A percentile compares a stretch with the other conserved stretches of the same genome.
phyloP scores from a whole-genome alignment of 441 rosid genomes.

The Isatis lusitanica region DNA sequence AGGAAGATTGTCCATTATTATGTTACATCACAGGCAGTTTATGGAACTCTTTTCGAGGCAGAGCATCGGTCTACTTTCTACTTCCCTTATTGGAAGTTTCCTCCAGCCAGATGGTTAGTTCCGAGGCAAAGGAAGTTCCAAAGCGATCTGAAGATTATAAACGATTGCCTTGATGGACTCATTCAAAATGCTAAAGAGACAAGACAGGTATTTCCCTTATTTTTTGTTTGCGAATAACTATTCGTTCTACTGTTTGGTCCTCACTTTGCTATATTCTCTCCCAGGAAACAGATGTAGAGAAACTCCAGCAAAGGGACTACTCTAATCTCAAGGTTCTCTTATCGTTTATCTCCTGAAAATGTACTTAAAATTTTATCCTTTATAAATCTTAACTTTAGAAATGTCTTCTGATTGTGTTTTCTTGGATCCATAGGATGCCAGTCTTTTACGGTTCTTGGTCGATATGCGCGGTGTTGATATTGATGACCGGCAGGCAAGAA shows the following conservation, averaged over 20 bases:
- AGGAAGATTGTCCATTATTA: neutral
- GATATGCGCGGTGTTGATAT: constrained; percentile 95
- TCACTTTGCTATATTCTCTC: constrained; percentile 2
- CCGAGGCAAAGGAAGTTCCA: constrained; percentile 90
- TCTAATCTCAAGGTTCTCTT: constrained; percentile 63
- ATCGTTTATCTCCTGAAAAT: neutral
- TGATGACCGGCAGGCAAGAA: constrained; percentile 75
- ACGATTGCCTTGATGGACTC: constrained; percentile 92
- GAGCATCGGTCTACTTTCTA: constrained; percentile 98
- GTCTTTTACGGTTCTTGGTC: constrained; percentile 86
- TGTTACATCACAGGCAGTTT: constrained; percentile 67
- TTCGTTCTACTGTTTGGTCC: neutral
- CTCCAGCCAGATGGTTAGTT: constrained; percentile 86
- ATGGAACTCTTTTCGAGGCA: constrained; percentile 97
- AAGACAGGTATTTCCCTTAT: constrained; percentile 54
- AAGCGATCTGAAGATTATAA: constrained; percentile 78
- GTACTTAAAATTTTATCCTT: neutral
- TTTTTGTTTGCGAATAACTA: neutral
- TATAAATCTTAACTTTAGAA: neutral
- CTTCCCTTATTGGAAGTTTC: constrained; percentile 93
- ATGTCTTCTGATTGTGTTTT: constrained; percentile 25
- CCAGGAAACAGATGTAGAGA: constrained; percentile 93
- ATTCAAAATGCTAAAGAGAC: constrained; percentile 91
- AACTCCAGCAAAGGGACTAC: constrained; percentile 87
- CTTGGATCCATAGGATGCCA: constrained; percentile 71